Base-by-base conservation (phyloP, 305 asterid genomes). In the Fraxinus nigra region DNA sequence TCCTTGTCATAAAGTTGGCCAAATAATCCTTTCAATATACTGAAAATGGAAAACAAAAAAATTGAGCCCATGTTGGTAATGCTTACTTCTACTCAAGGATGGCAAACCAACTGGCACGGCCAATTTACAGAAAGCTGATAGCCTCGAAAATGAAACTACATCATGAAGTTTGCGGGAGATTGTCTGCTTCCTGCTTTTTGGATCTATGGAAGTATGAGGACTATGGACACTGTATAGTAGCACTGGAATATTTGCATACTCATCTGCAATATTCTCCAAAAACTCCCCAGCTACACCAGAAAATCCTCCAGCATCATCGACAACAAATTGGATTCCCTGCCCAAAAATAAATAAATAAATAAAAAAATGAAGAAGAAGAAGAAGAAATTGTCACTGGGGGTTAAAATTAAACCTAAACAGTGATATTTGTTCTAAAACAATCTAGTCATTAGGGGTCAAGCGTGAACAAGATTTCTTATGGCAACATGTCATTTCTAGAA, bases 241-340 rank as follows among this genome's bases (percentile, higher is more conserved):
- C 82, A 95, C 90, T 0, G 99, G 99, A 74, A 94, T 80, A 78
- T 90, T 94, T 20, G 95, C 70, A 87, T 92, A 94, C 85, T 95
- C 98, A 86, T 95, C 99, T 7, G 95, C 96, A 88, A 95, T 93
- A 82, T 84, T 93, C 89, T 95, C 97, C 81, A 93, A 82, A 82
- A 95, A 88, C 82, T 90, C 97, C 78, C 93, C 95, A 14, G 94
- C 97, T 80, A 93, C 85, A 79, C 98, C 97, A 86, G 98, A 87
- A 87, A 95, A 95, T 43, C 99, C 98, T 81, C 99, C 98, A 35
- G 90, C 85, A 82, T 94, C 97, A 70, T 95, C 98, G 77, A 89
- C 91, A 80, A 92, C 80, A 83, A 92, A 92, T 89, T 95, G 99
- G 83, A 95, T 89, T 80, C 99, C 99, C 99, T 94, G 84, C 79